Evolutionary conservation across 2,329 filamentous ascomycete genomes (phyloP), one percentile per base, ranked within the genome.

Genomic region (Huntiella abstrusa): DNA sequence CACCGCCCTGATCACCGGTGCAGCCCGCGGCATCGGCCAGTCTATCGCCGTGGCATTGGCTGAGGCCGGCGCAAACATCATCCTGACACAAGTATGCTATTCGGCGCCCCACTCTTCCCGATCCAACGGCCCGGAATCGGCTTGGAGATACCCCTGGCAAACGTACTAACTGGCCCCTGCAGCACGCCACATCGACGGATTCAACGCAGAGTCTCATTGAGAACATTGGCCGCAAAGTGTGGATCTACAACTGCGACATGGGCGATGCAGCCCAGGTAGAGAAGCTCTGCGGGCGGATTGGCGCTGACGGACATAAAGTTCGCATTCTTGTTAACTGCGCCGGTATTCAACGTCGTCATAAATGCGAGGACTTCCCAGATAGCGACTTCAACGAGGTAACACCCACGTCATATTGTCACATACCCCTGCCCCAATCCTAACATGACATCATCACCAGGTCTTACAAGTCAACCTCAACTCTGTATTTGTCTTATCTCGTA

Each of bases 251-350:
- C 1, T 76, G 75, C 13, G 81, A 88, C 61, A 73, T 87, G 19
- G 66, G 75, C 35, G 75, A 69, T 2, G 59, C 65, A n/a, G 55
- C 63, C 15, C 72, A 75, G 16, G 76, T 86, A 46, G 63, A 69
- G n/a, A 60, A 63, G 0, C 67, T 87, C 2, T 64, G 75, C 1
- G 72, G 77, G 17, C 62, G 63, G 15, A 60, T 86, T 47, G 64
- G 83, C n/a, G 62, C 66, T 37, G 73, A 77, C 55, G 71, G 71
- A 42, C 69, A 77, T 58, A 57, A 74, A 57, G 74, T 92, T 52
- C 72, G 83, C 57, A 83, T 92, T 56, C 72, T 93, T 5, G 65
- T 93, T 54, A 93, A 87, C 64, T 88, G 83, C 63, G 86, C 82
- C 13, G 86, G 86, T 19, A 87, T 93, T 57, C 86, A 93, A 61